A percentile compares a stretch with the other conserved stretches of the same genome.
phyloP scores from a whole-genome alignment of 1,284 basidiomycete genomes.

The Pascua sp. region DNA sequence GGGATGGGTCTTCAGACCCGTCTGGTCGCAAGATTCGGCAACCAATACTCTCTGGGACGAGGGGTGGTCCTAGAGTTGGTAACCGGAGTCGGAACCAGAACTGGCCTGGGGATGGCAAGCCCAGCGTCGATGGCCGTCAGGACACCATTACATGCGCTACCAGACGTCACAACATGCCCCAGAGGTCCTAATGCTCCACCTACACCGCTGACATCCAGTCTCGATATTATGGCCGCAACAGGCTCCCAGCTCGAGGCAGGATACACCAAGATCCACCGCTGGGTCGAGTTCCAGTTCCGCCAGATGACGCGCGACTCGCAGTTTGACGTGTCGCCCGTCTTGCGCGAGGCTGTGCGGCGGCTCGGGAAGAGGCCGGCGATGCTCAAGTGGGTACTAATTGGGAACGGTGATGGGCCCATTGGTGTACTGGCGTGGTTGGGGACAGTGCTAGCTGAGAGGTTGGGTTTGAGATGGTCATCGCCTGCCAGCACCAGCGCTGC shows the following conservation, averaged over 20 bases:
- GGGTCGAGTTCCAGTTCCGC: conserved; percentile 80
- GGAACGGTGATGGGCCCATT: background rate
- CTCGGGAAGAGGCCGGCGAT: conserved; percentile 71
- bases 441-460: no score
- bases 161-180: no score
- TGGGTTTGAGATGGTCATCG: no score
- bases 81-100: no score
- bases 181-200: background rate
- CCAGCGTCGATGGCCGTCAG: background rate
- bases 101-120: no score
- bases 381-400: conserved; percentile 59
- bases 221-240: conserved; percentile 83
- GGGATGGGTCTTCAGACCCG: background rate
- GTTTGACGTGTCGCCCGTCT: conserved; percentile 68
- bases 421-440: background rate
- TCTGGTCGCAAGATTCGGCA: no score
- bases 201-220: conserved; percentile 50
- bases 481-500: no score
- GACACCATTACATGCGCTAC: no score
- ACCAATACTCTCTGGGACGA: no score
- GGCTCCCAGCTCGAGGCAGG: conserved; percentile 79
- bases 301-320: conserved; percentile 71
- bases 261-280: conserved; percentile 83
- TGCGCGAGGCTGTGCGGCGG: conserved; percentile 71
- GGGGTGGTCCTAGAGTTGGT: no score